These are phyloP conservation scores for Mycena galericulata DNA, from an alignment of 768 basidiomycete genomes.

Conservation along the genomic window DNA sequence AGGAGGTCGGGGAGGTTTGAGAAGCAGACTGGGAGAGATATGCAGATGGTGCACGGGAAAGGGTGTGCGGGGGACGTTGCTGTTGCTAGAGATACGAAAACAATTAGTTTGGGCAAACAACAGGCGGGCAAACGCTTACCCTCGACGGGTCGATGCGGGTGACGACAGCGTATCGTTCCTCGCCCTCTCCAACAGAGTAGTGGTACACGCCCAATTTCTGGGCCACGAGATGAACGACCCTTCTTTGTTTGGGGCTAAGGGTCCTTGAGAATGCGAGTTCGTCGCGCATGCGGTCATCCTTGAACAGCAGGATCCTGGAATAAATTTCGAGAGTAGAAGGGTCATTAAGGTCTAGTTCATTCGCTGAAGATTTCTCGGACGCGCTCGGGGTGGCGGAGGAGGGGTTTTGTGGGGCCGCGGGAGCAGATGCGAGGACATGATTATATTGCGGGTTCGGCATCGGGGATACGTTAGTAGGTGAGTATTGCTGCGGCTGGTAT, in stretches of 20 bases:
- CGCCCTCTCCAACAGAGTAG: conserved; percentile 92
- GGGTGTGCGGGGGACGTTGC: conserved; percentile 70
- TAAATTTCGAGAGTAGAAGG: conserved; percentile 97
- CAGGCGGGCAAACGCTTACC: conserved; percentile 57
- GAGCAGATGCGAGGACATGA: conserved; percentile 59
- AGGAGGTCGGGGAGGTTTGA: conserved; percentile 61
- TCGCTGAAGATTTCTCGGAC: conserved; percentile 70
- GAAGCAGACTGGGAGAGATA: conserved; percentile 69
- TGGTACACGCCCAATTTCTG: conserved; percentile 97
- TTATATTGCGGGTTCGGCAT: conserved; percentile 60
- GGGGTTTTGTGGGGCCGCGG: conserved; percentile 66
- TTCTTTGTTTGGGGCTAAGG: conserved; percentile 84
- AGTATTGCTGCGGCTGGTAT: conserved; percentile 72
- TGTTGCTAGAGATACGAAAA: conserved; percentile 40
- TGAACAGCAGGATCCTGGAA: conserved; percentile 95
- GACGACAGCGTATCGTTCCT: conserved; percentile 94
- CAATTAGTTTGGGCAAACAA: conserved; percentile 22
- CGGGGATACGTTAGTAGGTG: conserved; percentile 67
- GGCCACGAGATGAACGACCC: conserved; percentile 95
- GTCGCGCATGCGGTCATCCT: conserved; percentile 97
- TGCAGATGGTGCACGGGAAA: conserved; percentile 85
- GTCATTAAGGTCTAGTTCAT: conserved; percentile 95
- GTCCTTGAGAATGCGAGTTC: conserved; percentile 96
- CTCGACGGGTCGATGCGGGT: conserved; percentile 89
- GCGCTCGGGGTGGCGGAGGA: conserved; percentile 70